Evolutionary conservation across 106 monocot genomes (phyloP), one percentile per base, ranked within the genome.

Genomic region (Dendrobium huoshanense): DNA sequence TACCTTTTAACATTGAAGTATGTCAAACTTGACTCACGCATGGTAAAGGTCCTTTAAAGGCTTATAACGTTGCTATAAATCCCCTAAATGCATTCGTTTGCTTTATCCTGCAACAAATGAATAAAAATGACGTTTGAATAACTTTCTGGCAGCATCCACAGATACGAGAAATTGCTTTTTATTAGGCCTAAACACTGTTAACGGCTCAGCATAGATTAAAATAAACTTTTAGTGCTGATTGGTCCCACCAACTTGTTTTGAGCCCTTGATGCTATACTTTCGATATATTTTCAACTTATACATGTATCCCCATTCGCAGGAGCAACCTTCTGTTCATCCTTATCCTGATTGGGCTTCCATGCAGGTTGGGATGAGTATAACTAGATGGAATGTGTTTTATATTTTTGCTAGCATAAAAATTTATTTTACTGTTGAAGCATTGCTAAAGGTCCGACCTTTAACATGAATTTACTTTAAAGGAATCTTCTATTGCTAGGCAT

Each of bases 291-390:
- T 65, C 6, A 65, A 65, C 64, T 65, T 65, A 65, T 8, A 24
- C n/a, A 65, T 70, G 6, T 37, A 0, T 27, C 70, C 41, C 0
- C 54, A 73, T 51, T 86, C 37, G 76, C 92, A 90, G 95, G 92
- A 90, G 16, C 87, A 85, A 74, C 80, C 81, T 31, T 42, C 80
- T 31, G 54, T 82, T 70, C 81, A 86, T 77, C 84, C 90, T 49
- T 92, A 87, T 88, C 92, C 88, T 74, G 95, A 95, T 76, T 95
- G 95, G 95, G 82, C 92, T 67, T 79, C 95, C 25, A 76, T 95
- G 87, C 95, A 95, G 90, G 94, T 92, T 42, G 24, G 40, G 16
- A 45, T 7, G 18, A 4, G 0, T 43, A 22, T 55, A 55, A 27
- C 20, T 77, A 31, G 0, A 65, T 65, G 64, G 25, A 65, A 65